Evolutionary conservation across 2,329 filamentous ascomycete genomes (phyloP), one percentile per base, ranked within the genome.

Genomic region (Rasamsonia emersonii): DNA sequence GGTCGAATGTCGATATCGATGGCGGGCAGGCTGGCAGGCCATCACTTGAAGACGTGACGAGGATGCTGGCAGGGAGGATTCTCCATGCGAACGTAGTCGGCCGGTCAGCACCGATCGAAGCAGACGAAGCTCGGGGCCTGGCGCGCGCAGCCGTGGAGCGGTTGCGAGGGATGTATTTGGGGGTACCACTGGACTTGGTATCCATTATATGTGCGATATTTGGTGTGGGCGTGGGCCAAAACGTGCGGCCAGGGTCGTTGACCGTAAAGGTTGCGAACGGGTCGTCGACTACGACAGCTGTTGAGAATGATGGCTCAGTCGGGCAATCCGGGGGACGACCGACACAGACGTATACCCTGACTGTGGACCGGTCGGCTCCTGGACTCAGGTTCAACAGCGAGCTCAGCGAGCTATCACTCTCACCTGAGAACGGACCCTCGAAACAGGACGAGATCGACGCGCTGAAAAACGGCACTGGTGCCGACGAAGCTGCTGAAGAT

Each of bases 171-270:
- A 42, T 52, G 13, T 56, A 54, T 30, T 44, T 49, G 4, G 46
- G 49, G 4, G 28, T 54, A 1, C 42, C 56, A 5, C 28, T 37
- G 9, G 38, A 41, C 2, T 39, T 43, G 2, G 35, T 50, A 13
- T 43, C 46, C 2, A 37, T 51, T 3, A 46, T 56, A 18, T 43
- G 56, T 18, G 57, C 54, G 5, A 44, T 57, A 3, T 51, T 54
- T n/a, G n/a, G n/a, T 28, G 51, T 64, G 10, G 59, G 59, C 7
- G 35, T 62, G 5, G 54, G 53, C 2, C 48, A 52, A 15, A 46
- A 56, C 24, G 49, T 61, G 14, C 59, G 58, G 1, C 42, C 44
- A n/a, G 42, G 41, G 6, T 34, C 43, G 3, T 37, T 61, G n/a
- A 39, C 39, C 4, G 42, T 61, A 6, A 43, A 51, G 29, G 40